phyloP scores from a whole-genome alignment of 129 eudicot genomes.

The Saposhnikovia divaricata region DNA sequence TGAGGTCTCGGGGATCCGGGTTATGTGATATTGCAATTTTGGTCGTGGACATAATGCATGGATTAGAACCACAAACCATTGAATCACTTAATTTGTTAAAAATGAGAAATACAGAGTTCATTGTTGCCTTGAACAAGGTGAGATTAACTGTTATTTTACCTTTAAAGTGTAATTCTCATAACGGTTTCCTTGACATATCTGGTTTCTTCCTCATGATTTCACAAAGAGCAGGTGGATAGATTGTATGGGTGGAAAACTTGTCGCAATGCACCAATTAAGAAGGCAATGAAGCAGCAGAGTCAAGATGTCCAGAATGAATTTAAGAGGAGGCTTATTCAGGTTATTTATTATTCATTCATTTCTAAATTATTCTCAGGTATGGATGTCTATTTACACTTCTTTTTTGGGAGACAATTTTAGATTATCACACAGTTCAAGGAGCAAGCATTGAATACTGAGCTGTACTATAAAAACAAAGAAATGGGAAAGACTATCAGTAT shows the following conservation, averaged over 20 bases:
- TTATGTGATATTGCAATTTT: slow-evolving; percentile 89
- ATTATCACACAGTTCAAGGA: slow-evolving; percentile 74
- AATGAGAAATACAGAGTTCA: too few species aligned
- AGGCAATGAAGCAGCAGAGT: slow-evolving; percentile 80
- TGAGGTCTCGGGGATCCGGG: slow-evolving; percentile 91
- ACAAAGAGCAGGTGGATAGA: slow-evolving; percentile 62
- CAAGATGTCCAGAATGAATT: slow-evolving; percentile 72
- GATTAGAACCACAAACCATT: slow-evolving; percentile 89
- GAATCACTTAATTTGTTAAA: slow-evolving; percentile 85
- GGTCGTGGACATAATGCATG: slow-evolving; percentile 98
- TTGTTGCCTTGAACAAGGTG: slow-evolving; percentile 93
- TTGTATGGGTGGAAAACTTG: slow-evolving; percentile 87
- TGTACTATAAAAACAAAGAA: slow-evolving; percentile 82
- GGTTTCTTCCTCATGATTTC: slow-evolving; percentile 5
- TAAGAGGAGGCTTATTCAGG: slow-evolving; percentile 64
- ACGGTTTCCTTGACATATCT: slow-evolving; percentile 3
- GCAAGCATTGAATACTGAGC: slow-evolving; percentile 86
- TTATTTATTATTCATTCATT: slow-evolving; percentile 5
- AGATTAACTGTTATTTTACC: not conserved
- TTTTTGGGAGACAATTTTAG: slow-evolving; percentile 24
- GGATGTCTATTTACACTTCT: slow-evolving; percentile 12
- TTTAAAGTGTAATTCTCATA: not conserved
- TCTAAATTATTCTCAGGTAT: not conserved
- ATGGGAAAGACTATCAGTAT: slow-evolving; percentile 83
- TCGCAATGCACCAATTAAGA: slow-evolving; percentile 77